A percentile compares a stretch with the other conserved stretches of the same genome.
Conservation (phyloP, 176 grass and related monocot genomes). For the Aegilops longissima region DNA sequence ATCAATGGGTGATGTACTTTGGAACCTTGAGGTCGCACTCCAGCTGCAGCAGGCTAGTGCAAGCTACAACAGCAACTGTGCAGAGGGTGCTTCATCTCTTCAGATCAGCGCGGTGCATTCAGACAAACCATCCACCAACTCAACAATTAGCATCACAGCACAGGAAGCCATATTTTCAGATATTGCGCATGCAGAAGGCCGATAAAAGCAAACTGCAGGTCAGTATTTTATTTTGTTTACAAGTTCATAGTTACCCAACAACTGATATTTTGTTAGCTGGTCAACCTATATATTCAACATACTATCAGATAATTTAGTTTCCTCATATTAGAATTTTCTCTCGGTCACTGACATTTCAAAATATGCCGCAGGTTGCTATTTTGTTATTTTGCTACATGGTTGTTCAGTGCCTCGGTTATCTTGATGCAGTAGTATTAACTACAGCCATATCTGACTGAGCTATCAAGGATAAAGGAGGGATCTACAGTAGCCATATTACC, state of each 20-base stretch:
- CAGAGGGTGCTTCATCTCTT: background rate
- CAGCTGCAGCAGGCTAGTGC: slow-evolving; percentile 36
- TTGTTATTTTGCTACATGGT: too few species aligned
- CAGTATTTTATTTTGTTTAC: background rate
- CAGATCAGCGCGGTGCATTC: background rate
- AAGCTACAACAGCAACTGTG: background rate
- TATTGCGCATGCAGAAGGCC: background rate
- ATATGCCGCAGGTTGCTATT: background rate
- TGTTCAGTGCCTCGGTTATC: background rate
- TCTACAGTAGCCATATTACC: background rate
- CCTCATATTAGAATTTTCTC: background rate
- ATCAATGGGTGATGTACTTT: slow-evolving; percentile 21
- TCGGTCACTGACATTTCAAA: background rate
- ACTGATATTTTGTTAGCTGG: background rate
- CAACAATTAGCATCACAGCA: background rate
- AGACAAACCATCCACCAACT: background rate
- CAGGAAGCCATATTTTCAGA: slow-evolving; percentile 3
- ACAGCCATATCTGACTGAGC: background rate
- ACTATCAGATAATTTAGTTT: background rate
- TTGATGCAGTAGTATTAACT: background rate
- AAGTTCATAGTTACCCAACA: background rate
- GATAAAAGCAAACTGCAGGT: background rate
- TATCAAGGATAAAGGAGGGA: background rate
- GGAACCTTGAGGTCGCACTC: slow-evolving; percentile 25
- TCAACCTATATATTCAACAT: background rate